A percentile compares a stretch with the other conserved stretches of the same genome.
phyloP scores from a whole-genome alignment of 1,284 basidiomycete genomes.

The Apiotrichum sp. region DNA sequence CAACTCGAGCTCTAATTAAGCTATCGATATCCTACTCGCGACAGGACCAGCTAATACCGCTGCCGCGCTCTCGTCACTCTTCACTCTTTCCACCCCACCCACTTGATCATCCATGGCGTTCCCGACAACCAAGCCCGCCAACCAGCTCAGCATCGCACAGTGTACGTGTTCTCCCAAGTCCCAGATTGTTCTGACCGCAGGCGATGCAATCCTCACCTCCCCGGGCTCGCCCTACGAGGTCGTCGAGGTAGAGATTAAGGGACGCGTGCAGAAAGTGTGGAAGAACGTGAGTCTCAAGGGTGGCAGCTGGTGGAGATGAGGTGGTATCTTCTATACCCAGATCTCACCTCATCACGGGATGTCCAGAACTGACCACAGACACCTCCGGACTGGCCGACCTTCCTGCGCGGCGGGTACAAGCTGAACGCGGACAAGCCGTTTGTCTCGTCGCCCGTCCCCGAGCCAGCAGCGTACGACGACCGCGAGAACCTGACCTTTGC shows the following conservation, averaged over 20 bases:
- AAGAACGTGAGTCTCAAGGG: conserved; percentile 30
- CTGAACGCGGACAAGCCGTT: conserved; percentile 19
- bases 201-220: conserved; percentile 6
- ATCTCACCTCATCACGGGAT: too few species aligned
- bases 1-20: too few species aligned
- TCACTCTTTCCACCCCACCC: too few species aligned
- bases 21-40: too few species aligned
- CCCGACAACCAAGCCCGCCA: not conserved
- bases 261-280: conserved; percentile 27
- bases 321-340: too few species aligned
- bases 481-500: conserved; percentile 25
- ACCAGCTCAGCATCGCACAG: not conserved
- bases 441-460: conserved; percentile 29
- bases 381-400: too few species aligned
- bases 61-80: too few species aligned
- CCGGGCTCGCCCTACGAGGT: conserved; percentile 37
- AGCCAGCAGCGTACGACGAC: not conserved
- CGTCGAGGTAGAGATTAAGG: conserved; percentile 24
- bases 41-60: too few species aligned
- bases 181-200: not conserved
- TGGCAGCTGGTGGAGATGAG: too few species aligned
- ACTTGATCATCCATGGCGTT: too few species aligned
- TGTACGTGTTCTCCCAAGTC: not conserved
- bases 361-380: too few species aligned
- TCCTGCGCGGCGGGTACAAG: conserved; percentile 1